Conservation (phyloP, 106 monocot genomes). For the Iris macrosiphon region DNA sequence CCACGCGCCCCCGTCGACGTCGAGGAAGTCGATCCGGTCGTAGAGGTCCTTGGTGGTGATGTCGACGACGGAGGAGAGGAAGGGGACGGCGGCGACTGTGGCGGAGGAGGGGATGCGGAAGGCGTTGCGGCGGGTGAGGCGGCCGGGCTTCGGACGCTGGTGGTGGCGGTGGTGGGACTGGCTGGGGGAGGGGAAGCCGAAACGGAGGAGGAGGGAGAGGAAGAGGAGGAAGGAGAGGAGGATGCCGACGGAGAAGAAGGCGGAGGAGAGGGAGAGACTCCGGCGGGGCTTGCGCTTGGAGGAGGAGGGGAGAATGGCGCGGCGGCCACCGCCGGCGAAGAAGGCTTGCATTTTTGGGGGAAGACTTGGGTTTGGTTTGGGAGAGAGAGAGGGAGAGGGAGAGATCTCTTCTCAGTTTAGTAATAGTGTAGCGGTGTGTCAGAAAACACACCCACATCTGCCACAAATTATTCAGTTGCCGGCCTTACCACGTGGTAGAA, state of each 20-base stretch:
- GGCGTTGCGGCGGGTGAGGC: slow-evolving; percentile 26
- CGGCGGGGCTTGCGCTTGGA: slow-evolving; percentile 19
- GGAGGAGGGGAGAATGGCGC: slow-evolving; percentile 19
- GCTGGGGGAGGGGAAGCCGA: slow-evolving; percentile 33
- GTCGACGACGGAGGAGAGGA: slow-evolving; percentile 44
- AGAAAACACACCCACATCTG: no score
- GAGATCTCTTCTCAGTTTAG: no score
- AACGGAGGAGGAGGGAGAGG: slow-evolving; percentile 34
- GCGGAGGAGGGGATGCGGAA: slow-evolving; percentile 16
- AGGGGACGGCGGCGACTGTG: slow-evolving; percentile 1
- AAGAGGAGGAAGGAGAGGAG: slow-evolving; percentile 55
- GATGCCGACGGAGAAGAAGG: slow-evolving; percentile 51
- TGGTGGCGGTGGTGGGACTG: slow-evolving; percentile 7
- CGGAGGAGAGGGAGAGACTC: slow-evolving; percentile 22
- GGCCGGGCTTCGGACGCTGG: slow-evolving; percentile 6
- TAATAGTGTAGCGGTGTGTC: no score
- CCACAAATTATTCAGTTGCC: no score
- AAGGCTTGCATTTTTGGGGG: no score
- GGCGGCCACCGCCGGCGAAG: no score
- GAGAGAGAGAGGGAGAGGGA: no score
- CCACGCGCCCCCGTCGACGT: slow-evolving; percentile 89
- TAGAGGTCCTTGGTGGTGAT: slow-evolving; percentile 95
- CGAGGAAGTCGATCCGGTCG: slow-evolving; percentile 78
- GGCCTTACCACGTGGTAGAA: no score
- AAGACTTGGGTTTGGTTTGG: no score